Percentiles rank a stretch among this genome's conserved stretches.
Conservation (phyloP, 192 early-diverging fungal genomes). For the Pilobolus umbonatus region DNA sequence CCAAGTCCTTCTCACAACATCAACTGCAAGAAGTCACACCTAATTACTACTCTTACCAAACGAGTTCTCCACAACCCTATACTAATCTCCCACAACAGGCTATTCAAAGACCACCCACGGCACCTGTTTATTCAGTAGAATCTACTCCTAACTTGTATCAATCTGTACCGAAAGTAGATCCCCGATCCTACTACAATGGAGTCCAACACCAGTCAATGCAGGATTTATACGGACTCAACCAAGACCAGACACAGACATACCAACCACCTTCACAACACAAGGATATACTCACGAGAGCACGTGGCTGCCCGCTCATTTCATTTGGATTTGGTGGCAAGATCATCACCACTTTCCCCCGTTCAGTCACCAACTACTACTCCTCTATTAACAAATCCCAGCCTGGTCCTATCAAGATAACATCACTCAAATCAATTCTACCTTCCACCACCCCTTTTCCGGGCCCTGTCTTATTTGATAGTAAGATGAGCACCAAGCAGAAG, state of each 20-base stretch:
- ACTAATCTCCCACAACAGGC: not conserved
- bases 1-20: not conserved
- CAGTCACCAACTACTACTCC: constrained; percentile 47
- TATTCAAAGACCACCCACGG: constrained; percentile 6
- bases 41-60: constrained; percentile 3
- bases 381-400: constrained; percentile 5
- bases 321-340: constrained; percentile 77
- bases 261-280: not conserved
- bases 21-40: not conserved
- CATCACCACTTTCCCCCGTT: constrained; percentile 61
- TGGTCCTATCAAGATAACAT: constrained; percentile 38
- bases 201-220: constrained; percentile 12
- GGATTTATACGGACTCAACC: not conserved
- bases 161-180: not conserved
- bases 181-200: constrained; percentile 6
- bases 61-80: not conserved
- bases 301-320: constrained; percentile 55
- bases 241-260: not conserved
- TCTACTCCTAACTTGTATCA: not conserved
- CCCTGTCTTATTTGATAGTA: constrained; percentile 59
- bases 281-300: constrained; percentile 40
- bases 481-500: constrained; percentile 39
- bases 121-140: constrained; percentile 6
- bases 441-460: constrained; percentile 34
- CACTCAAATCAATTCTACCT: constrained; percentile 38